Evolutionary conservation across 345 rosid genomes (phyloP).

Genomic region (Citrus sinensis): DVS_A1.0 CM039165.1:29477501-29478000

Average conservation of each 20-base stretch:
- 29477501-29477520: neutral
- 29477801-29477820: neutral
- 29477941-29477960: neutral
- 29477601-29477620: conserved; percentile 11
- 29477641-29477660: neutral
- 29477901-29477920: neutral
- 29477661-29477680: neutral
- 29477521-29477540: neutral
- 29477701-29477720: neutral
- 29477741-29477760: neutral
- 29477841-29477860: neutral
- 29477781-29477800: neutral
- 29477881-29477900: neutral
- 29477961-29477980: neutral
- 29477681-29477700: neutral
- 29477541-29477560: neutral
- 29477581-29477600: conserved; percentile 1
- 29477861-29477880: neutral
- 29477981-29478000: neutral
- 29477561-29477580: neutral
- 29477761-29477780: neutral
- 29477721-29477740: conserved; percentile 5
- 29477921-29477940: conserved; percentile 3
- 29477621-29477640: conserved; percentile 20
- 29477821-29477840: neutral